Conservation (phyloP, 2,329 filamentous ascomycete species). For the Nemania abortiva region DNA sequence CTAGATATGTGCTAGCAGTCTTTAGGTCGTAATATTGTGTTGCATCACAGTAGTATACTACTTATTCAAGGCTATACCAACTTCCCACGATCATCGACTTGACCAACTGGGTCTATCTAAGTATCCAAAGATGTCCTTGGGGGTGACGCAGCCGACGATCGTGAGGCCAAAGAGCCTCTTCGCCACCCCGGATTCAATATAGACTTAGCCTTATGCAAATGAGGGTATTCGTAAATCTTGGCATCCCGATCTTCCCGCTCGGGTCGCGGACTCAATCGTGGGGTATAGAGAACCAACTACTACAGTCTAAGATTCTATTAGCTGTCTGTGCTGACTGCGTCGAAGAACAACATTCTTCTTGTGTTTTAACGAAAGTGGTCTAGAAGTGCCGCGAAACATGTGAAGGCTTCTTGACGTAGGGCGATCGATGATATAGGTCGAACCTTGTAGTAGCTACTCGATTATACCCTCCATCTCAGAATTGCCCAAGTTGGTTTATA, state of each 20-base stretch:
- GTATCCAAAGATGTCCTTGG: background rate
- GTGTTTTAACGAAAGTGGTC: conserved; percentile 68
- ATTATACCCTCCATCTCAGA: background rate
- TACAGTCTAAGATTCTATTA: conserved; percentile 13
- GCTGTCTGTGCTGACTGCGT: conserved; percentile 25
- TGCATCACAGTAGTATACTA: background rate
- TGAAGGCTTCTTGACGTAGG: conserved; percentile 57
- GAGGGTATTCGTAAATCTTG: background rate
- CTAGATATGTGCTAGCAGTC: background rate
- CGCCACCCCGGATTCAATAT: conserved; percentile 38
- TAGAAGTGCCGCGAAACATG: conserved; percentile 42
- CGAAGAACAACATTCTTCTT: conserved; percentile 51
- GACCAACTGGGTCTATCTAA: background rate
- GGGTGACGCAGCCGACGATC: background rate
- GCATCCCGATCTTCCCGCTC: background rate
- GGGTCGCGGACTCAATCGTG: conserved; percentile 11
- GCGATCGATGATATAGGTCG: conserved; percentile 52
- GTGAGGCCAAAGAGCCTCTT: conserved; percentile 4
- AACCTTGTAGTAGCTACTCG: background rate
- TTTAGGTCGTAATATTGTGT: conserved; percentile 7
- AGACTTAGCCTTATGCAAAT: conserved; percentile 30
- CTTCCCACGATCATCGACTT: background rate
- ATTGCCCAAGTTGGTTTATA: background rate
- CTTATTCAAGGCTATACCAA: background rate
- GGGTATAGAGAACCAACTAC: conserved; percentile 28